These are phyloP conservation scores for Flaveria ramosissima DNA, from an alignment of 129 eudicot species.

Conservation along the genomic window DNA sequence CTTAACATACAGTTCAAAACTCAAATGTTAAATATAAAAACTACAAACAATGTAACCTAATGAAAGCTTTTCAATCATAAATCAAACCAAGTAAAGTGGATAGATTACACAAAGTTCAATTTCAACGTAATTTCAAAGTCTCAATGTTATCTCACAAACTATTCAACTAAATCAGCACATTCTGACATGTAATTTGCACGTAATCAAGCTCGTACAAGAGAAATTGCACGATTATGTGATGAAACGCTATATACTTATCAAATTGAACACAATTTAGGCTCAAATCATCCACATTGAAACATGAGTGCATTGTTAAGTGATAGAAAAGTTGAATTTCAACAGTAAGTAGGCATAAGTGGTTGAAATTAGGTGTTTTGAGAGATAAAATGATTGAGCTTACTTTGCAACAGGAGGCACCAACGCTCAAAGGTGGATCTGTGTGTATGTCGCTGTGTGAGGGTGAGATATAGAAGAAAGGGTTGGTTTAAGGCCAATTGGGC, in stretches of 20 bases:
- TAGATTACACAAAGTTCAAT: background rate
- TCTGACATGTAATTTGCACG: background rate
- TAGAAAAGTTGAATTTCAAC: conserved; percentile 7
- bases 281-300: conserved; percentile 14
- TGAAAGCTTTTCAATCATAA: background rate
- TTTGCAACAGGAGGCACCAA: conserved; percentile 26
- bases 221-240: background rate
- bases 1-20: conserved; percentile 8
- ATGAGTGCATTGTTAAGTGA: background rate
- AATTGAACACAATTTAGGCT: conserved; percentile 13
- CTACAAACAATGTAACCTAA: conserved; percentile 20
- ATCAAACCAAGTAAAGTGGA: background rate
- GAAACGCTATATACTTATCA: background rate
- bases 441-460: conserved; percentile 8
- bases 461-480: background rate
- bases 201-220: conserved; percentile 13
- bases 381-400: conserved; percentile 28
- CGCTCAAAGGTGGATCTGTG: conserved; percentile 29
- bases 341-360: background rate
- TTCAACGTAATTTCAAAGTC: background rate
- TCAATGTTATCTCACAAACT: conserved; percentile 1
- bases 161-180: conserved; percentile 14
- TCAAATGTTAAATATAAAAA: conserved; percentile 7
- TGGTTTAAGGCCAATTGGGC: background rate
- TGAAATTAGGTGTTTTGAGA: background rate